phyloP scores from a whole-genome alignment of 2,329 filamentous ascomycete species.

The Curvularia hawaiiensis region DNA sequence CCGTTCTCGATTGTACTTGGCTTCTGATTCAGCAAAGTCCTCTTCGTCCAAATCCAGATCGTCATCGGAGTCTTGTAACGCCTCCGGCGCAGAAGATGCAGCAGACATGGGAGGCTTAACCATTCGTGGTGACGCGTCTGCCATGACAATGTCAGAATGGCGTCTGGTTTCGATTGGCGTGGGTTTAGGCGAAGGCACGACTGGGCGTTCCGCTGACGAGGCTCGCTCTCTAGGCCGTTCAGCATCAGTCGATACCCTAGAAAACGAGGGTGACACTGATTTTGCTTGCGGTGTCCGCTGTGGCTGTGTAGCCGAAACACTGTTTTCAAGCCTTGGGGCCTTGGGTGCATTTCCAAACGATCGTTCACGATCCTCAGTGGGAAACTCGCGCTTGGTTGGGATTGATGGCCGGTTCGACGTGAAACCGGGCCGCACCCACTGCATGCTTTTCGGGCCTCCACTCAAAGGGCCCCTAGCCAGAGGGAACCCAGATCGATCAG shows the following conservation, averaged over 20 bases:
- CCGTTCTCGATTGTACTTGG: conserved; percentile 54
- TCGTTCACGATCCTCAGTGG: conserved; percentile 51
- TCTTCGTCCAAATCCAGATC: conserved; percentile 54
- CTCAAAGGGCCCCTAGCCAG: conserved; percentile 41
- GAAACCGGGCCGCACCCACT: conserved; percentile 52
- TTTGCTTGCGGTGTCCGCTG: conserved; percentile 31
- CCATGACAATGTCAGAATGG: conserved; percentile 44
- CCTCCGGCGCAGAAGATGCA: conserved; percentile 40
- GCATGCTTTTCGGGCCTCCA: conserved; percentile 44
- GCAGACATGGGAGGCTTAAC: conserved; percentile 38
- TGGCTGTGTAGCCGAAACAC: conserved; percentile 22
- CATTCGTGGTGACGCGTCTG: conserved; percentile 36
- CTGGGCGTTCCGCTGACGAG: conserved; percentile 29
- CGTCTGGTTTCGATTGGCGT: conserved; percentile 38
- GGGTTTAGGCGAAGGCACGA: conserved; percentile 32
- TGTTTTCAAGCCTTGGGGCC: conserved; percentile 41
- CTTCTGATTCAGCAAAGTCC: conserved; percentile 53
- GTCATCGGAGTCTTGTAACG: conserved; percentile 52
- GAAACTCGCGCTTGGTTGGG: conserved; percentile 53
- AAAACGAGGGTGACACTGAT: conserved; percentile 29
- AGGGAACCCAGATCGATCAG: conserved; percentile 36
- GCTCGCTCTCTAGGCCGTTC: conserved; percentile 29
- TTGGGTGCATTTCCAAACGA: conserved; percentile 40
- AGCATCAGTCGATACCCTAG: conserved; percentile 22
- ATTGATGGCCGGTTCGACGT: conserved; percentile 41